These are phyloP conservation scores for Cladophialophora exuberans DNA, from an alignment of 2,329 filamentous ascomycete species.

Conservation along the genomic window DNA sequence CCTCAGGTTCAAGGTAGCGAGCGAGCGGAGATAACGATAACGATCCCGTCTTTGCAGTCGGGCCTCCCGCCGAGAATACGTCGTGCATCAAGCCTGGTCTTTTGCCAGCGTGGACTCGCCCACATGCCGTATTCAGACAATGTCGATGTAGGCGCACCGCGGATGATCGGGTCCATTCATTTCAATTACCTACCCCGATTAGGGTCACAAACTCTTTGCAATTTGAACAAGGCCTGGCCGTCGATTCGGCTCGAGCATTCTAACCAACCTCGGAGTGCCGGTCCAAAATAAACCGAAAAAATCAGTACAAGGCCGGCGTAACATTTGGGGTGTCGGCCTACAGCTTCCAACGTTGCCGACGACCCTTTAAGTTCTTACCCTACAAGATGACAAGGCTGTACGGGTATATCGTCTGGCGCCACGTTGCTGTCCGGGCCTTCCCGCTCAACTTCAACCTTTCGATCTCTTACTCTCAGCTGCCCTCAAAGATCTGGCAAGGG, in stretches of 20 bases:
- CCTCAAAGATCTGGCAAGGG: too few species aligned
- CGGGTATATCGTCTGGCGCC: neutral
- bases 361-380: neutral
- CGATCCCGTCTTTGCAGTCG: conserved; percentile 9
- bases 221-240: neutral
- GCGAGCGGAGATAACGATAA: too few species aligned
- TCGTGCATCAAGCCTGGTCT: neutral
- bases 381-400: conserved; percentile 6
- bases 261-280: neutral
- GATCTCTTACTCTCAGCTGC: neutral
- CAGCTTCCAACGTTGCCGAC: too few species aligned
- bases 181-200: neutral
- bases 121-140: conserved; percentile 2
- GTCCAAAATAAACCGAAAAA: too few species aligned
- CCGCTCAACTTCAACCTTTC: neutral
- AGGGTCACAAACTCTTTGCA: neutral
- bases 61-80: conserved; percentile 24
- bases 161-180: conserved; percentile 1
- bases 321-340: neutral
- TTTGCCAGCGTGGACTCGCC: neutral
- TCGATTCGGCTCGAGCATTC: neutral
- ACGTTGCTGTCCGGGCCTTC: conserved; percentile 1
- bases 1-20: conserved; percentile 2
- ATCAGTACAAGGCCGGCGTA: too few species aligned
- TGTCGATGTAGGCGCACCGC: conserved; percentile 1